phyloP scores from a whole-genome alignment of 2,329 filamentous ascomycete genomes.

The Neoascochyta sp. region DNA sequence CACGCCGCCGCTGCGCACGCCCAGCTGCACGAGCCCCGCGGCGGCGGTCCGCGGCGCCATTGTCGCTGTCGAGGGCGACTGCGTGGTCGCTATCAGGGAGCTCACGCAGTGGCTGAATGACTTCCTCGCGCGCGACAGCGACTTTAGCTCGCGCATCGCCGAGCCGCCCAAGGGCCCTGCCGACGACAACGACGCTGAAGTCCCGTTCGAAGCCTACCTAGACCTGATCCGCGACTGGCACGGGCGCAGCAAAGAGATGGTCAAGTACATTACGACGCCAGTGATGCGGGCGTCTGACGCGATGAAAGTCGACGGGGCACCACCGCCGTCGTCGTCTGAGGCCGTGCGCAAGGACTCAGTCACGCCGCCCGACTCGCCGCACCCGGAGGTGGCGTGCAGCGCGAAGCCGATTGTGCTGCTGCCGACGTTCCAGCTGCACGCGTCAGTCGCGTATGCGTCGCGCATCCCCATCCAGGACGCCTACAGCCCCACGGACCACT shows the following conservation, averaged over 20 bases:
- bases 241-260: slow-evolving; percentile 67
- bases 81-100: slow-evolving; percentile 58
- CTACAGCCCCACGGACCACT: slow-evolving; percentile 83
- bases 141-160: slow-evolving; percentile 50
- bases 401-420: slow-evolving; percentile 69
- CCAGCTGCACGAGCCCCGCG: slow-evolving; percentile 19
- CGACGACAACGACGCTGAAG: slow-evolving; percentile 33
- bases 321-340: slow-evolving; percentile 11
- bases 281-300: slow-evolving; percentile 3
- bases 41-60: slow-evolving; percentile 65
- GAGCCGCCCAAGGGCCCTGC: slow-evolving; percentile 47
- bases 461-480: slow-evolving; percentile 70
- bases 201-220: slow-evolving; percentile 56
- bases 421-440: slow-evolving; percentile 73
- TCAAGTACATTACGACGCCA: slow-evolving; percentile 50
- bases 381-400: slow-evolving; percentile 2
- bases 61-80: slow-evolving; percentile 77
- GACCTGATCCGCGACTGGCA: slow-evolving; percentile 71
- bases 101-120: slow-evolving; percentile 63
- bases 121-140: slow-evolving; percentile 51
- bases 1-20: slow-evolving; percentile 58
- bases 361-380: slow-evolving; percentile 8
- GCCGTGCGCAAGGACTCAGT: slow-evolving; percentile 17
- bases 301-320: no score
- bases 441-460: slow-evolving; percentile 71